A percentile compares a stretch with the other conserved stretches of the same genome.
phyloP scores from a whole-genome alignment of 2,329 filamentous ascomycete species.

The Scedosporium aurantiacum region DNA sequence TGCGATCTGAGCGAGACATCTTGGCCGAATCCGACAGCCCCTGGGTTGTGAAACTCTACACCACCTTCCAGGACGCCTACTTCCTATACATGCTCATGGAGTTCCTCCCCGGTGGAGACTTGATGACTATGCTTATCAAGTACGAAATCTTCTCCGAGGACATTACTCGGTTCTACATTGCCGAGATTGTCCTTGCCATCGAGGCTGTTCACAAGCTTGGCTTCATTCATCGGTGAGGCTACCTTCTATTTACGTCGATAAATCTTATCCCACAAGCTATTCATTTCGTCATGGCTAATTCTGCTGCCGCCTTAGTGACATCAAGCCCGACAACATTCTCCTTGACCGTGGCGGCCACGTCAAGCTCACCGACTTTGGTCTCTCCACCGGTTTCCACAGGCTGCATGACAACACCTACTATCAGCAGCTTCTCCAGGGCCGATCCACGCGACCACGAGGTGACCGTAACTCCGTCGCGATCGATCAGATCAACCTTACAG shows the following conservation, averaged over 20 bases:
- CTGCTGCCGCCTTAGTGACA: constrained; percentile 53
- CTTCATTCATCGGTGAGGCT: constrained; percentile 85
- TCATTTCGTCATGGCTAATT: neutral
- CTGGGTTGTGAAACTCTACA: constrained; percentile 97
- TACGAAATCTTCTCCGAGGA: constrained; percentile 99
- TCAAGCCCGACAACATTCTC: constrained; percentile 98
- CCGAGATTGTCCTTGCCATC: constrained; percentile 94
- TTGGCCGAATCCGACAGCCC: constrained; percentile 98
- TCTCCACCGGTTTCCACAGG: constrained; percentile 96
- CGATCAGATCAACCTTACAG: constrained; percentile 95
- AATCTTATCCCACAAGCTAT: neutral
- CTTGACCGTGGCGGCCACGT: constrained; percentile 92
- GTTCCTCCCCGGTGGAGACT: constrained; percentile 91
- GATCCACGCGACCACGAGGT: constrained; percentile 52
- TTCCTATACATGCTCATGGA: constrained; percentile 99
- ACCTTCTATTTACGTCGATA: neutral
- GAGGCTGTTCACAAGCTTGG: constrained; percentile 96
- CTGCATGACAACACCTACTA: constrained; percentile 98
- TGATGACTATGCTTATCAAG: constrained; percentile 99
- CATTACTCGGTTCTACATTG: constrained; percentile 98
- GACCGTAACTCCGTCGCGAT: constrained; percentile 92
- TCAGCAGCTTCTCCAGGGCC: constrained; percentile 82
- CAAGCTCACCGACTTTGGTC: constrained; percentile 94
- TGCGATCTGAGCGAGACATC: constrained; percentile 94
- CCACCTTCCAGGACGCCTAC: constrained; percentile 91